Percentiles rank a stretch among this genome's conserved stretches.
These are phyloP conservation scores for Dacryopinax primogenitus DNA, from an alignment of 768 basidiomycete genomes.

Conservation along the genomic window DNA sequence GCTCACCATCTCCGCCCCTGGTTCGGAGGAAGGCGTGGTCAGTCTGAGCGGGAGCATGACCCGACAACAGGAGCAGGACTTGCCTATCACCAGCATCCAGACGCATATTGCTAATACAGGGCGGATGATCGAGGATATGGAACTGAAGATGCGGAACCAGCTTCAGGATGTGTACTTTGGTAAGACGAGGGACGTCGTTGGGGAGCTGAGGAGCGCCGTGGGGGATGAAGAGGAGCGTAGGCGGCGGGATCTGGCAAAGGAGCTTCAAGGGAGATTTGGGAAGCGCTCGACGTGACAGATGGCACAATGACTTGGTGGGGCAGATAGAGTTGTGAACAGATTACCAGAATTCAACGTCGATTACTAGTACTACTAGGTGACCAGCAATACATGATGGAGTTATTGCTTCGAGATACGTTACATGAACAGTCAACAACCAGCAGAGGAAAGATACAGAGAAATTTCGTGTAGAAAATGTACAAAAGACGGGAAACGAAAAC, in stretches of 20 bases:
- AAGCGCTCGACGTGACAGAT: not conserved
- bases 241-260: constrained; percentile 79
- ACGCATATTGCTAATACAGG: constrained; percentile 93
- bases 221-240: constrained; percentile 70
- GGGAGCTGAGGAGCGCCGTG: constrained; percentile 76
- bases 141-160: constrained; percentile 95
- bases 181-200: constrained; percentile 90
- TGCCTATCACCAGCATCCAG: constrained; percentile 59
- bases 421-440: no score
- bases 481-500: not conserved
- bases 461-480: no score
- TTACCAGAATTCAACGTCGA: no score
- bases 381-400: no score
- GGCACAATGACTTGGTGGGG: no score
- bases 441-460: no score
- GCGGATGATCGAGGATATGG: constrained; percentile 95
- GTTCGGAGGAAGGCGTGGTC: constrained; percentile 55
- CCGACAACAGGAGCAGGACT: constrained; percentile 83
- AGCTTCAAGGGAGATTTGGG: constrained; percentile 34
- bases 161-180: constrained; percentile 93
- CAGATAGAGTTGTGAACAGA: no score
- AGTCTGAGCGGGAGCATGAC: constrained; percentile 94
- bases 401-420: no score
- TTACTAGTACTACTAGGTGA: no score
- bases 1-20: constrained; percentile 41